Conservation (phyloP, 2,329 filamentous ascomycete species). For the Ceratocystis colombiana region DNA sequence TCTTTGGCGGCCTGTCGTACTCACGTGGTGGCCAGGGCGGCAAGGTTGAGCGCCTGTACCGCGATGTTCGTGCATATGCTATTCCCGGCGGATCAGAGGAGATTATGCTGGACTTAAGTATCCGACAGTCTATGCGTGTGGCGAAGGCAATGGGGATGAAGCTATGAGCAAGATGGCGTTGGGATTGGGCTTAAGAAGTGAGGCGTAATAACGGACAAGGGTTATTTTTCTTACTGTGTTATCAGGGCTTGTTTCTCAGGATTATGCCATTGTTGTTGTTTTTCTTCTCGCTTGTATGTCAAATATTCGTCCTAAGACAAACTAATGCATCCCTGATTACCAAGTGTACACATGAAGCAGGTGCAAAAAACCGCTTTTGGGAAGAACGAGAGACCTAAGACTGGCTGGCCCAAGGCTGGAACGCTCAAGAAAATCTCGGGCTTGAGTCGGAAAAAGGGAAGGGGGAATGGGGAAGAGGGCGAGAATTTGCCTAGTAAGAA, state of each 20-base stretch:
- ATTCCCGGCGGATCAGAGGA: slow-evolving; percentile 94
- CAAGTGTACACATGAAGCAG: background rate
- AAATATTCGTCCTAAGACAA: no score
- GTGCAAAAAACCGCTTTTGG: background rate
- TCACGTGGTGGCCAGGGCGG: slow-evolving; percentile 86
- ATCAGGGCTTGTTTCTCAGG: no score
- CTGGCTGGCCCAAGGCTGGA: no score
- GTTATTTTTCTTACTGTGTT: background rate
- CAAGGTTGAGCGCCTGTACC: slow-evolving; percentile 88
- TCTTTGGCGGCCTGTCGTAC: slow-evolving; percentile 91
- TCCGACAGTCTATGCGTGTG: slow-evolving; percentile 79
- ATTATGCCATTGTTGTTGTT: no score
- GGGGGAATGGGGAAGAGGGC: background rate
- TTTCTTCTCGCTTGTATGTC: no score
- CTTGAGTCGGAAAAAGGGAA: background rate
- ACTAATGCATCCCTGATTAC: no score
- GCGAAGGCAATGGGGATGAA: slow-evolving; percentile 93
- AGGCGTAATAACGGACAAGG: background rate
- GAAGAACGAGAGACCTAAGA: no score
- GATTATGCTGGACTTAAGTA: slow-evolving; percentile 96
- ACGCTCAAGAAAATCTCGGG: no score
- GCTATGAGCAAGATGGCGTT: slow-evolving; percentile 47
- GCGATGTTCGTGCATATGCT: slow-evolving; percentile 91
- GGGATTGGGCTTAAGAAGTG: background rate
- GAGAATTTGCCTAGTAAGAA: background rate